Conservation (phyloP, 1,284 basidiomycete genomes). For the Moesziomyces sp. region DNA sequence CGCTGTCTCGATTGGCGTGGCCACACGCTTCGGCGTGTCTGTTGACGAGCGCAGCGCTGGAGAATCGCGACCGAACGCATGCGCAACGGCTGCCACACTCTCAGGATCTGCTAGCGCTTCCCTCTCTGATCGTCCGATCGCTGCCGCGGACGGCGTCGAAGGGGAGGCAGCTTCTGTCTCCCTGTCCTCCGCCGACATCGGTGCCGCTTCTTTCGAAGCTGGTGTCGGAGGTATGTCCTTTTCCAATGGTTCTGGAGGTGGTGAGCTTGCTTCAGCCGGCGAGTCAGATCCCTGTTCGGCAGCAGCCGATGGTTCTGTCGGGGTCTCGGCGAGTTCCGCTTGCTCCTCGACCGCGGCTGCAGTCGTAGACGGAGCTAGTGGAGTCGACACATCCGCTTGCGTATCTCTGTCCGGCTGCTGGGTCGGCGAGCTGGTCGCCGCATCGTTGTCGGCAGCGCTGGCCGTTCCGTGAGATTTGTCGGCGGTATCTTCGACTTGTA, state of each 20-base stretch:
- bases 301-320: background rate
- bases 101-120: slow-evolving; percentile 42
- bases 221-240: background rate
- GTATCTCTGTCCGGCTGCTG: background rate
- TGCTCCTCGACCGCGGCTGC: background rate
- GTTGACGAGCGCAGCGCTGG: slow-evolving; percentile 30
- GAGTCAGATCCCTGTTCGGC: background rate
- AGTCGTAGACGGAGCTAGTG: background rate
- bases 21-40: slow-evolving; percentile 22
- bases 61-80: slow-evolving; percentile 47
- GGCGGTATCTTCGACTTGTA: background rate
- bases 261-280: background rate
- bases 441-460: background rate
- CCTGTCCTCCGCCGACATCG: background rate
- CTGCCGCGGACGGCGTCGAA: slow-evolving; percentile 10
- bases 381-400: background rate
- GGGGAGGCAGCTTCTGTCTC: background rate
- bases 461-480: background rate
- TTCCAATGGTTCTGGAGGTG: slow-evolving; percentile 21
- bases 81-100: slow-evolving; percentile 51
- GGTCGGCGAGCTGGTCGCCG: background rate
- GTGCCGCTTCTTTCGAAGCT: background rate
- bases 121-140: slow-evolving; percentile 3
- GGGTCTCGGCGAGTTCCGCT: no score
- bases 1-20: slow-evolving; percentile 8